These are phyloP conservation scores for Phaseolus coccineus DNA, from an alignment of 331 rosid genomes.

Conservation along the genomic window DNA sequence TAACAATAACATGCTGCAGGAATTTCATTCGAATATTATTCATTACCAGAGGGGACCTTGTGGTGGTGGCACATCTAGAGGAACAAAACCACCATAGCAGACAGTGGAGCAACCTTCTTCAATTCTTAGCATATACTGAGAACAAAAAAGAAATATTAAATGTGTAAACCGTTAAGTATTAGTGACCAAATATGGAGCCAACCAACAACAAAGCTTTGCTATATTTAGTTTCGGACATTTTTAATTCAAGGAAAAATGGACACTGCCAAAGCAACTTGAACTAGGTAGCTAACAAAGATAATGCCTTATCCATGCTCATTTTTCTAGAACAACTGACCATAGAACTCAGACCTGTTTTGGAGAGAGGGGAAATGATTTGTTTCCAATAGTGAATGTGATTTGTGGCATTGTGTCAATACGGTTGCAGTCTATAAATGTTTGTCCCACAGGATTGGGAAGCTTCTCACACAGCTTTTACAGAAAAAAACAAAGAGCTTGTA, in stretches of 20 bases:
- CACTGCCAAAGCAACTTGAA: background rate
- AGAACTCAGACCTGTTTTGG: conserved; percentile 64
- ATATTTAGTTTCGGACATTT: background rate
- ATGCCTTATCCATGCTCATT: background rate
- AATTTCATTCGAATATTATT: background rate
- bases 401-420: conserved; percentile 57
- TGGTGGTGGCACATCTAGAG: conserved; percentile 75
- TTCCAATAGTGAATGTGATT: conserved; percentile 61
- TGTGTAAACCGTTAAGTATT: background rate
- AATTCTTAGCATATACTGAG: conserved; percentile 69
- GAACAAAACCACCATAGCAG: conserved; percentile 74
- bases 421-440: conserved; percentile 65
- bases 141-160: conserved; percentile 8
- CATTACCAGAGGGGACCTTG: conserved; percentile 81
- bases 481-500: background rate
- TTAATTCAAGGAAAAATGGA: background rate
- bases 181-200: conserved; percentile 8
- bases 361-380: conserved; percentile 66
- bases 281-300: background rate
- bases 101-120: conserved; percentile 58
- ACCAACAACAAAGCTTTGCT: background rate
- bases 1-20: background rate
- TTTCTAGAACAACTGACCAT: conserved; percentile 3
- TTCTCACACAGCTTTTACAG: conserved; percentile 67
- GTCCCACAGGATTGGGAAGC: conserved; percentile 74